Percentiles rank a stretch among this genome's conserved stretches.
Evolutionary conservation across 2,329 filamentous ascomycete species (phyloP).

Genomic region (Cordyceps javanica): DNA sequence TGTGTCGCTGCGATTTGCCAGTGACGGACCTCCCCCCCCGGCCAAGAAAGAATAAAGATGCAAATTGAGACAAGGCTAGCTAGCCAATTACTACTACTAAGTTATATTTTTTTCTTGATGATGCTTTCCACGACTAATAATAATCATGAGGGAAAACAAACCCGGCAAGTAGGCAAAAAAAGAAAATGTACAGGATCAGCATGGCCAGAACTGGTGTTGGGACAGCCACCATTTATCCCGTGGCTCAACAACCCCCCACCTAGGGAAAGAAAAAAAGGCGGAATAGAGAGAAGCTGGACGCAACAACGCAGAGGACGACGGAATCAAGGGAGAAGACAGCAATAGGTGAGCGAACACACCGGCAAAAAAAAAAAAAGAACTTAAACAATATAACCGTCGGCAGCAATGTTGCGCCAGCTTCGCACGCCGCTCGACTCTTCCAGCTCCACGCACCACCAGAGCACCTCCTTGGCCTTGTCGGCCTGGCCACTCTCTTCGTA

Average conservation of each 20-base stretch:
- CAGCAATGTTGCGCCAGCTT: slow-evolving; percentile 66
- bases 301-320: too few species aligned
- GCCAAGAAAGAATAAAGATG: too few species aligned
- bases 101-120: too few species aligned
- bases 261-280: not conserved
- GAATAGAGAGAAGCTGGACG: not conserved
- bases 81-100: not conserved
- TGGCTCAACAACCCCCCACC: too few species aligned
- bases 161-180: not conserved
- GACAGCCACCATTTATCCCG: too few species aligned
- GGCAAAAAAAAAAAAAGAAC: not conserved
- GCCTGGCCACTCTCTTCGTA: slow-evolving; percentile 82
- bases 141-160: not conserved
- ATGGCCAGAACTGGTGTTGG: not conserved
- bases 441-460: slow-evolving; percentile 97
- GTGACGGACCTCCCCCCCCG: too few species aligned
- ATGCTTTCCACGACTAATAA: not conserved
- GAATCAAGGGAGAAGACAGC: not conserved
- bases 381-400: slow-evolving; percentile 55
- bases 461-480: slow-evolving; percentile 82
- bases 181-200: not conserved
- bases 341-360: not conserved
- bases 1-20: too few species aligned
- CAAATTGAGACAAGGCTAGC: too few species aligned
- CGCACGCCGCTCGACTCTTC: slow-evolving; percentile 79